Evolutionary conservation across 768 basidiomycete genomes (phyloP), one percentile per base, ranked within the genome.

Genomic region (Tulasnella sp.): DNA sequence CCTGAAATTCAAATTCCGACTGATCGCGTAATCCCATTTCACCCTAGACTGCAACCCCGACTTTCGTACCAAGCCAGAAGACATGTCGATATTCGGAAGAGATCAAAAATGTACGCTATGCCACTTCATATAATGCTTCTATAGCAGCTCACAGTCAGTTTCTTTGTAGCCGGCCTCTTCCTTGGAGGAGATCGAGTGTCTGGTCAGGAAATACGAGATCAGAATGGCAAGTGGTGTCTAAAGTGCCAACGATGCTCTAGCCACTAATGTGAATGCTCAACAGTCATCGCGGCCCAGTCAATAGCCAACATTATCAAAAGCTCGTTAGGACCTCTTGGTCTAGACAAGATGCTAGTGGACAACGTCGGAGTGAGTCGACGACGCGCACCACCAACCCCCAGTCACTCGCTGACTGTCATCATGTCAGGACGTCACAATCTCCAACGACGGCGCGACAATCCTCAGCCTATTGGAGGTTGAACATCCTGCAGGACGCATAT

Each of bases 371-470:
- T 96, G 82, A 81, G 91, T 85, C 12, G 40, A 49, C n/a, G 38
- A 71, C 69, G 69, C 69, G 69, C 5, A 8, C n/a, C 34, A 25
- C 69, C 17, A 39, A 36, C 29, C 3, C 29, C 29, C 29, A 31
- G 76, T 79, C 75, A 39, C 77, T 67, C 8, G 37, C 37, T 42
- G n/a, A 12, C 72, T 45, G 67, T 6, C 36, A 31, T 29, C 9
- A 12, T 25, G 1, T 22, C 83, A 97, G 95, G 97, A 99, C 88
- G 96, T 99, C 37, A 99, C 97, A 38, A 99, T 99, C 82, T 98
- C 97, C 68, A 99, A 99, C 84, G 97, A 99, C 85, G 97, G 97
- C 69, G 97, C 97, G 19, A 99, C 97, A n/a, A 99, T 99, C 80
- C 89, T 99, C 49, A 91, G 93, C 31, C 87, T 99, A 25, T 86